Evolutionary conservation across 331 rosid species (phyloP).

Genomic region (Rhamnella rubrinervis): DNA sequence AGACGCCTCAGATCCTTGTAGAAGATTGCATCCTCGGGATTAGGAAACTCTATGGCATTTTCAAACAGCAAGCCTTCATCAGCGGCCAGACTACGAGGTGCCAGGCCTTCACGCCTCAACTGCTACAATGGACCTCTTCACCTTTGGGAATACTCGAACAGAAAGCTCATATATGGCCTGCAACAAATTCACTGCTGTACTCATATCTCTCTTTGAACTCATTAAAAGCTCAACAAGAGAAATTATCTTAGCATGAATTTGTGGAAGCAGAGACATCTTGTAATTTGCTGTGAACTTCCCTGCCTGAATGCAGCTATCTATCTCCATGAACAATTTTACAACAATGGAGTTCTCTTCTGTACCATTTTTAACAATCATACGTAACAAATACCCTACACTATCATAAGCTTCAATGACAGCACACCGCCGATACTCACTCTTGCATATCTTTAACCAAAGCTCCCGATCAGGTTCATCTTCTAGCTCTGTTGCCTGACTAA

Average conservation of each 20-base stretch:
- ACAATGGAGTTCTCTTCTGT: conserved; percentile 59
- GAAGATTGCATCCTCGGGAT: conserved; percentile 51
- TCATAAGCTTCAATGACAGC: conserved; percentile 90
- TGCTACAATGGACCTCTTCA: conserved; percentile 41
- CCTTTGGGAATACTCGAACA: conserved; percentile 63
- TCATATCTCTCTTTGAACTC: conserved; percentile 42
- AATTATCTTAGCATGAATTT: conserved; percentile 64
- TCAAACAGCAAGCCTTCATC: conserved; percentile 70
- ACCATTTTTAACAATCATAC: conserved; percentile 38
- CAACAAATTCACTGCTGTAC: conserved; percentile 58
- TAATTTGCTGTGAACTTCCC: conserved; percentile 42
- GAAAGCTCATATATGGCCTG: conserved; percentile 82
- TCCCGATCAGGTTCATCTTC: conserved; percentile 42
- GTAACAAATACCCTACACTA: conserved; percentile 60
- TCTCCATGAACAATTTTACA: conserved; percentile 39
- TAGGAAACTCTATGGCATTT: conserved; percentile 65
- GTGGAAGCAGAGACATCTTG: conserved; percentile 54
- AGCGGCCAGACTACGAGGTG: conserved; percentile 32
- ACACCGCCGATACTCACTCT: conserved; percentile 82
- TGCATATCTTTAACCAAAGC: conserved; percentile 84
- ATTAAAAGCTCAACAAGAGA: conserved; percentile 59
- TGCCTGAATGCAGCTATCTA: conserved; percentile 42
- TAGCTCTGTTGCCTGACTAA: conserved; percentile 74
- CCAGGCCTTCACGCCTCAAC: conserved; percentile 66
- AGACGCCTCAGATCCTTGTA: conserved; percentile 68